Percentiles rank a stretch among this genome's conserved stretches.
These are phyloP conservation scores for Carpinus fangiana DNA, from an alignment of 306 rosid genomes.

Conservation along the genomic window DNA sequence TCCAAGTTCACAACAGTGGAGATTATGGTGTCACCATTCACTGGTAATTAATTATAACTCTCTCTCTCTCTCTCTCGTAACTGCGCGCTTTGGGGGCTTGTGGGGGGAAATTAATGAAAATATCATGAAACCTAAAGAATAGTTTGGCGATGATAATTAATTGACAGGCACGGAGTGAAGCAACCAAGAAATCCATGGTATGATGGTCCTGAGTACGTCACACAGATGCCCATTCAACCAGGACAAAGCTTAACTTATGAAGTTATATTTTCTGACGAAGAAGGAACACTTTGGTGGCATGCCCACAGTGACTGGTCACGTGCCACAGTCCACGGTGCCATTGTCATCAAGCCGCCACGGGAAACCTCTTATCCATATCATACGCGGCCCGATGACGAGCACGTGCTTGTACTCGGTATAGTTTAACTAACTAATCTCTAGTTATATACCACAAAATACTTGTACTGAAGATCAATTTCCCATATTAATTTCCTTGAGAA, in stretches of 20 bases:
- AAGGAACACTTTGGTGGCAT: slow-evolving; percentile 53
- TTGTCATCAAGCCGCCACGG: slow-evolving; percentile 12
- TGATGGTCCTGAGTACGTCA: slow-evolving; percentile 41
- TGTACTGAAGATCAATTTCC: no score
- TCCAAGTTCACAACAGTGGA: slow-evolving; percentile 31
- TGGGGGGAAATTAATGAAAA: no score
- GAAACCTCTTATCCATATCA: slow-evolving; percentile 22
- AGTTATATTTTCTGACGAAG: slow-evolving; percentile 30
- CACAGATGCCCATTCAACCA: slow-evolving; percentile 33
- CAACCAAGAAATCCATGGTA: slow-evolving; percentile 44
- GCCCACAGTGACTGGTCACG: slow-evolving; percentile 47
- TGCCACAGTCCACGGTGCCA: slow-evolving; percentile 37
- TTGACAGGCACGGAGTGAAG: slow-evolving; percentile 37
- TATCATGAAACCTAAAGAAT: no score
- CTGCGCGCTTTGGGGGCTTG: no score
- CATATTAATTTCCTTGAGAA: no score
- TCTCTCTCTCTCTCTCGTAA: neutral
- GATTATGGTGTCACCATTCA: slow-evolving; percentile 34
- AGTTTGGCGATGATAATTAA: no score
- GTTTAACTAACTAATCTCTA: neutral
- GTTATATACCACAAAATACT: no score
- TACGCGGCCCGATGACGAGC: slow-evolving; percentile 20
- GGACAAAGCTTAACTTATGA: slow-evolving; percentile 31
- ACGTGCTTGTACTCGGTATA: slow-evolving; percentile 26
- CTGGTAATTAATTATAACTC: slow-evolving; percentile 21